phyloP scores from a whole-genome alignment of 1,284 basidiomycete genomes.

The Ustilago bromivora region DNA sequence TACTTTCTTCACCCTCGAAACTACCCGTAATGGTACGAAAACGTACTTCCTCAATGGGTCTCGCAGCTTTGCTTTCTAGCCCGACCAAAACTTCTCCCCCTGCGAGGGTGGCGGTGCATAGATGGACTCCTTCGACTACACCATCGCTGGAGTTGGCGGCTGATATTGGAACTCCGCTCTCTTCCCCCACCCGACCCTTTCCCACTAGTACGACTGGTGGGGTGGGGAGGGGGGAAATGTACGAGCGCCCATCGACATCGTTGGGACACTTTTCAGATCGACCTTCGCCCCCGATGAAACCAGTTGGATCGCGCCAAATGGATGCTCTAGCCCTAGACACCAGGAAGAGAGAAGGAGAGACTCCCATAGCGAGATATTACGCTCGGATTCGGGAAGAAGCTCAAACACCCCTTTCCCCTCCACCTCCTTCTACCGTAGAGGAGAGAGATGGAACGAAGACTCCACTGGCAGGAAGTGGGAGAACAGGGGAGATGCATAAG shows the following conservation, averaged over 20 bases:
- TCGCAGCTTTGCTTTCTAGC: slow-evolving; percentile 18
- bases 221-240: slow-evolving; percentile 6
- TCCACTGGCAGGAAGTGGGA: not conserved
- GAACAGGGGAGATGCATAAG: slow-evolving; percentile 3
- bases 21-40: slow-evolving; percentile 39
- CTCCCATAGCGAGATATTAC: slow-evolving; percentile 45
- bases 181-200: too few species aligned
- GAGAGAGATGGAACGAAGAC: slow-evolving; percentile 14
- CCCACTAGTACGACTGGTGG: too few species aligned
- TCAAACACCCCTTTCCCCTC: not conserved
- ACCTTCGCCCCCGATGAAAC: not conserved
- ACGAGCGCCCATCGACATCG: slow-evolving; percentile 39
- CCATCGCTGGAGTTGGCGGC: slow-evolving; percentile 20
- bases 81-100: not conserved
- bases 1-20: slow-evolving; percentile 20
- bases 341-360: not conserved
- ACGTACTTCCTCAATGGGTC: slow-evolving; percentile 20
- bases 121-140: not conserved
- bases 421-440: not conserved
- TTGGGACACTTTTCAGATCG: slow-evolving; percentile 34
- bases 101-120: not conserved
- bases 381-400: slow-evolving; percentile 18
- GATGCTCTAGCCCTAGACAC: slow-evolving; percentile 28
- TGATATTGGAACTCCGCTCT: not conserved
- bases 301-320: slow-evolving; percentile 10